Base-by-base conservation (phyloP, 2,329 filamentous ascomycete genomes). In the Penicillium aurantiogriseum region DNA sequence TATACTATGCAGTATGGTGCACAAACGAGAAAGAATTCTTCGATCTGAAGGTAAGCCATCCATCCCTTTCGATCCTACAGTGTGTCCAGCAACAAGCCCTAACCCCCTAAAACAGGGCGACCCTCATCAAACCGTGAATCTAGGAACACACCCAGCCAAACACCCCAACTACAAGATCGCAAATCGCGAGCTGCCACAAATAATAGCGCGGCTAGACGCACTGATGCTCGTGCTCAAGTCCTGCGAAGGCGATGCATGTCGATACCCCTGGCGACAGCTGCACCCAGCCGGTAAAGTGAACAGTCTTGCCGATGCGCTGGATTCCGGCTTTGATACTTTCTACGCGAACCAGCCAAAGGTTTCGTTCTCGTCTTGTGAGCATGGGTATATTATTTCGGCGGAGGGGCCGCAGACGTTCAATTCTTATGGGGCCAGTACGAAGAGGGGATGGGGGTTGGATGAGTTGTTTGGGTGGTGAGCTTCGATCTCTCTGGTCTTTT, bases 1-100 rank as follows among this genome's bases (percentile, higher is more conserved):
- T 89, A 5, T 84, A 85, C 59, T 90, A 90, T 64, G 81, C 85
- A 0, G 84, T 88, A 0, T 90, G 87, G 86, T 90, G 88, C 66
- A 87, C 75, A 15, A 85, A 85, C 51, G 86, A 88, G 65, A 82
- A 84, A 54, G 86, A 90, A 68, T 78, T 88, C 2, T 90, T 89
- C 67, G 80, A 89, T 60, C 65, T 88, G 39, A 81, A 77, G 65
- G 84, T 83, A 69, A 59, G 74, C 65, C 25, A 27, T 31, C 17
- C 17, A 23, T 39, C 5, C 27, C 47, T 13, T 43, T 5, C 8
- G 17, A 27, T 9, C 31, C 21, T 4, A 31, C 9, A 25, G 25
- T 19, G 10, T 29, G 21, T 36, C 36, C 21, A 23, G 35, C 23
- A 21, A 39, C 44, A 31, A 58, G 25, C 50, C 39, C 38, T 40